Evolutionary conservation across 495 filamentous ascomycete genomes (phyloP).

Genomic region (Friedmanniomyces endolithicus): DNA sequence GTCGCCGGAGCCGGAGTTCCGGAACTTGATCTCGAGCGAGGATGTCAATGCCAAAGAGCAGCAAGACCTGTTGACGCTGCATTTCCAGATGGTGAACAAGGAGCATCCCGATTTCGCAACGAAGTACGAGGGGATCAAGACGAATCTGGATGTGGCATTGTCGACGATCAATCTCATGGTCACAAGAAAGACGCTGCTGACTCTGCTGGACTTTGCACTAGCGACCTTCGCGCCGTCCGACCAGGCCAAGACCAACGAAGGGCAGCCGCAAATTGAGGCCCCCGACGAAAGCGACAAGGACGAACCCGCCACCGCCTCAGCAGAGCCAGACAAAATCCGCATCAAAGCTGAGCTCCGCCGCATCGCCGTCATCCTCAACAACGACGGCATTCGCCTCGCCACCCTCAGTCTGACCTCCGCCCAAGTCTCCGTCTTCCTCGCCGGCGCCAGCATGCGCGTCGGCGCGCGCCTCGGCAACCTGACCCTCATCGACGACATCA

Average conservation of each 20-base stretch:
- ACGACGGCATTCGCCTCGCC: conserved; percentile 88
- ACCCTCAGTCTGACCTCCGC: conserved; percentile 85
- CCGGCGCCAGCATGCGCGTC: conserved; percentile 72
- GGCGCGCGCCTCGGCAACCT: conserved; percentile 77
- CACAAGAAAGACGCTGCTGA: conserved; percentile 83
- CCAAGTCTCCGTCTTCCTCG: conserved; percentile 78
- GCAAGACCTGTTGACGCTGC: conserved; percentile 75
- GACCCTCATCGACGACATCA: conserved; percentile 83
- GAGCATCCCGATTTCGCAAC: conserved; percentile 88
- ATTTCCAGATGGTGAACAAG: conserved; percentile 75
- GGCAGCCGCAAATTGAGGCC: conserved; percentile 26
- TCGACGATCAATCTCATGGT: conserved; percentile 94
- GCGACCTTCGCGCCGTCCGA: conserved; percentile 71
- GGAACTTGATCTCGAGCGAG: conserved; percentile 84
- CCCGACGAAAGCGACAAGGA: conserved; percentile 27
- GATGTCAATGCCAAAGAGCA: conserved; percentile 56
- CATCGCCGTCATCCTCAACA: conserved; percentile 91
- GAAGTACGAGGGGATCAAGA: conserved; percentile 83
- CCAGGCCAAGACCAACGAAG: conserved; percentile 27
- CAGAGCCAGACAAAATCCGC: conserved; percentile 46
- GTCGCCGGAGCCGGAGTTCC: conserved; percentile 83
- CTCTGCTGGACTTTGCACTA: conserved; percentile 91
- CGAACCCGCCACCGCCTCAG: no score
- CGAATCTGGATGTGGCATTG: conserved; percentile 79
- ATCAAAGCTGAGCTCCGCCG: conserved; percentile 89